A percentile compares a stretch with the other conserved stretches of the same genome.
Conservation (phyloP, 2,329 filamentous ascomycete genomes). For the Fusarium globosum region DNA sequence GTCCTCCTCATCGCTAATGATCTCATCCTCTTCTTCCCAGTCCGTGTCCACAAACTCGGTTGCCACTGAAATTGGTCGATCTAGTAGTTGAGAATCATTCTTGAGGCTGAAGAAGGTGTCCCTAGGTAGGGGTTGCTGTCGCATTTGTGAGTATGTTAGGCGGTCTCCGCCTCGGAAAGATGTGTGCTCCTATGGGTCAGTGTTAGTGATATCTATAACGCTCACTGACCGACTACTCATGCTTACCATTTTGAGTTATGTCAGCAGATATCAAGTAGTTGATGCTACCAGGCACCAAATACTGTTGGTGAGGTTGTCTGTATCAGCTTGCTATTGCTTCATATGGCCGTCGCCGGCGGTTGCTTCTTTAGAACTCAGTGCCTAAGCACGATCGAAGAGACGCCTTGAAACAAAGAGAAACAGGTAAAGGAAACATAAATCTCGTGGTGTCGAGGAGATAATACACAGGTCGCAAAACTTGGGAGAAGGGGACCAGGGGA, state of each 20-base stretch:
- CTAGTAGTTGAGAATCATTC: conserved; percentile 55
- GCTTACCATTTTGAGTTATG: conserved; percentile 50
- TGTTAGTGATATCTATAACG: background rate
- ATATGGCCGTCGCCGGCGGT: conserved; percentile 54
- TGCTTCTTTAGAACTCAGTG: conserved; percentile 41
- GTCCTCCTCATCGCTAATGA: conserved; percentile 69
- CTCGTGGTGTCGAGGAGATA: conserved; percentile 49
- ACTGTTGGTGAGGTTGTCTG: conserved; percentile 23
- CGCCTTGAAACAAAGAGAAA: conserved; percentile 48
- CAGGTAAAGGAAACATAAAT: conserved; percentile 44
- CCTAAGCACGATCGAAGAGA: conserved; percentile 32
- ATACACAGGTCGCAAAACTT: conserved; percentile 56
- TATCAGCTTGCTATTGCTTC: conserved; percentile 32
- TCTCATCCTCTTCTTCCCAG: conserved; percentile 74
- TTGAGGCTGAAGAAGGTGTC: conserved; percentile 72
- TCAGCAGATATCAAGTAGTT: conserved; percentile 8
- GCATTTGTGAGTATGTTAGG: conserved; percentile 62
- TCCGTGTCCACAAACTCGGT: conserved; percentile 86
- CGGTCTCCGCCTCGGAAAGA: conserved; percentile 51
- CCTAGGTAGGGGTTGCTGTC: conserved; percentile 60
- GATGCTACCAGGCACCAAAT: conserved; percentile 36
- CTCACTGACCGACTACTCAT: background rate
- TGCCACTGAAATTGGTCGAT: conserved; percentile 74
- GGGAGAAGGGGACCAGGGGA: conserved; percentile 49
- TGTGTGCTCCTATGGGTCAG: conserved; percentile 49